A percentile compares a stretch with the other conserved stretches of the same genome.
phyloP scores from a whole-genome alignment of 371 early-diverging fungal species.

The Mucor indicus region DNA sequence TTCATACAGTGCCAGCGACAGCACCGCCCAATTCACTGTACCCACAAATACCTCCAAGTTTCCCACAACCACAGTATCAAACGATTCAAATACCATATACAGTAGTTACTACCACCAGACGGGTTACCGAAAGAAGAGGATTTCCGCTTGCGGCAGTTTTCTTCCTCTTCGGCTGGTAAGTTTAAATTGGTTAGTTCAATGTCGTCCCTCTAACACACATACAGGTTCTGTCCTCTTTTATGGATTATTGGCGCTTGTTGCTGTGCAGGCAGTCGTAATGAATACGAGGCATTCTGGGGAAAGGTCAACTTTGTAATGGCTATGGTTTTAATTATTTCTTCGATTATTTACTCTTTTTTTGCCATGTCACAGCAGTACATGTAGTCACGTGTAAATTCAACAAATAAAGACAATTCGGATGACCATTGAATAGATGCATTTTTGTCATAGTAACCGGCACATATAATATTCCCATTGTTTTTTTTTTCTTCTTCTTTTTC shows the following conservation, averaged over 20 bases:
- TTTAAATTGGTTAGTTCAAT: too few species aligned
- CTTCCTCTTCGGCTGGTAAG: constrained; percentile 27
- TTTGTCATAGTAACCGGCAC: too few species aligned
- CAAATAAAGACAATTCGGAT: too few species aligned
- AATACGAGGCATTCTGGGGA: constrained; percentile 26
- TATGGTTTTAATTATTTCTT: constrained; percentile 13
- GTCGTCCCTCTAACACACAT: too few species aligned
- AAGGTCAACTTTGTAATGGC: constrained; percentile 25
- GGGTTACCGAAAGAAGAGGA: neutral
- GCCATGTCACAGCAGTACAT: constrained; percentile 5
- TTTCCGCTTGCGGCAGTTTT: constrained; percentile 23
- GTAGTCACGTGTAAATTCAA: too few species aligned
- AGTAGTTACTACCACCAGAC: neutral
- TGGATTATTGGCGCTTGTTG: constrained; percentile 31
- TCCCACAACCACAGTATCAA: constrained; percentile 9
- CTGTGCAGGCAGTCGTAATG: constrained; percentile 22
- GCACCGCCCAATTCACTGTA: neutral
- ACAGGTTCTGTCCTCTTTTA: constrained; percentile 23
- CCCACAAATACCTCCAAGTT: constrained; percentile 8
- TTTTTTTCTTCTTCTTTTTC: too few species aligned
- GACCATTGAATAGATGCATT: too few species aligned
- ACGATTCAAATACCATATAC: constrained; percentile 16
- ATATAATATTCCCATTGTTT: too few species aligned
- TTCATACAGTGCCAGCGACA: neutral
- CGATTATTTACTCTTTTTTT: constrained; percentile 11